phyloP scores from a whole-genome alignment of 129 eudicot genomes.

The Lonicera japonica region DNA sequence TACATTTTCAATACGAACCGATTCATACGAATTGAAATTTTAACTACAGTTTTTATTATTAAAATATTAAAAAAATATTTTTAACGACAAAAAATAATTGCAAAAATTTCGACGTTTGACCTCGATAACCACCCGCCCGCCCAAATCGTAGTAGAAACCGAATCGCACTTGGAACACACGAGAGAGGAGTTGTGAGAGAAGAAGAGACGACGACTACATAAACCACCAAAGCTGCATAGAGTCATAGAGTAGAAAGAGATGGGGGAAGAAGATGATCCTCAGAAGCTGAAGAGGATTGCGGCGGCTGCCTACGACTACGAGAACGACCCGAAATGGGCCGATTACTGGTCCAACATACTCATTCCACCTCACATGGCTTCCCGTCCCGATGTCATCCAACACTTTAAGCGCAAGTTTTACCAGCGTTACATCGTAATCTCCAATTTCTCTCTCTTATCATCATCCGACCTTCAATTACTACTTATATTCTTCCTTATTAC shows the following conservation, averaged over 20 bases:
- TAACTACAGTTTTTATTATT: too few relatives aligned
- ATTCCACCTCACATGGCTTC: slow-evolving; percentile 77
- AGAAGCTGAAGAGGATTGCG: slow-evolving; percentile 73
- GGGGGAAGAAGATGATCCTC: slow-evolving; percentile 63
- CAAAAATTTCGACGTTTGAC: too few relatives aligned
- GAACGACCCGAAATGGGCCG: slow-evolving; percentile 73
- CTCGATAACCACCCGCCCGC: too few relatives aligned
- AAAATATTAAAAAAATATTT: too few relatives aligned
- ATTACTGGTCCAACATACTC: slow-evolving; percentile 89
- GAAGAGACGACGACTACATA: too few relatives aligned
- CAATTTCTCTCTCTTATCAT: neutral
- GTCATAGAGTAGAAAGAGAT: slow-evolving; percentile 1
- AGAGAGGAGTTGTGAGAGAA: too few relatives aligned
- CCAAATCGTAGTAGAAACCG: too few relatives aligned
- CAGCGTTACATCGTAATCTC: slow-evolving; percentile 84
- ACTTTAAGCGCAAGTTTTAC: slow-evolving; percentile 93
- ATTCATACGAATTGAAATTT: too few relatives aligned
- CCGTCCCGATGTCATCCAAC: slow-evolving; percentile 65
- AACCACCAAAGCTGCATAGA: too few relatives aligned
- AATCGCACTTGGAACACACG: too few relatives aligned
- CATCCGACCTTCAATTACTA: neutral
- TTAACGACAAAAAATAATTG: too few relatives aligned
- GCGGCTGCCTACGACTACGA: slow-evolving; percentile 84
- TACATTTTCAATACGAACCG: too few relatives aligned
- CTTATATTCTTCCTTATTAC: neutral